Base-by-base conservation (phyloP, 768 basidiomycete genomes). In the Suillus bovinus region DNA sequence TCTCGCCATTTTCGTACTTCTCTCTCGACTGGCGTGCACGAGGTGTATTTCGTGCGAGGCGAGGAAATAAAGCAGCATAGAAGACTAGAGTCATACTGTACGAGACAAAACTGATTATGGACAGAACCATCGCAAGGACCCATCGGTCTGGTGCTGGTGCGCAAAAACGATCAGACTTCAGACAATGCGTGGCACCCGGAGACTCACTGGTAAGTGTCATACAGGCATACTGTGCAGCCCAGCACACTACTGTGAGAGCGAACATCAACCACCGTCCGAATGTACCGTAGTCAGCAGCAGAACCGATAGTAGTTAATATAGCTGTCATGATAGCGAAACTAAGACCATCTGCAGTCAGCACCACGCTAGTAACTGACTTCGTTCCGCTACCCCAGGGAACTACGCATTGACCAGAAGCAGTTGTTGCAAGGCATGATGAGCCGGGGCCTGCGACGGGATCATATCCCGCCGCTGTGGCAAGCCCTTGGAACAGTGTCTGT, bases 1-100 rank as follows among this genome's bases (percentile, higher is more conserved):
- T 84, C 63, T 88, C 83, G 0, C 88, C 87, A 0, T 77, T 78
- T 54, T 87, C 86, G 60, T 83, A 86, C 65, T 79, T 82, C 58
- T 81, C 81, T 39, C 80, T 77, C 3, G 91, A 72, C 2, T 71
- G 72, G 13, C 86, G 82, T 4, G 90, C 78, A 65, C 83, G 87
- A 3, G 80, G 73, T 0, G 91, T 93, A 69, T 93, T 93, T 7
- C 90, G 82, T 0, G 93, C 92, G 3, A 94, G 82, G 11, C 90
- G 86, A 1, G 93, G 93, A 70, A 94, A 93, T 16, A 84, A 67
- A 1, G 91, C 91, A 0, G 87, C 84, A 66, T 88, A 94, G 73
- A 94, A 94, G 0, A 92, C 90, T 10, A 92, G 81, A 0, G 91
- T 90, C 3, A 90, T 89, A 1, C 90, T 90, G 64, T 91, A 93